These are phyloP conservation scores for Yamadazyma oceani DNA, from an alignment of 1,139 yeast species.

Conservation along the genomic window DNA sequence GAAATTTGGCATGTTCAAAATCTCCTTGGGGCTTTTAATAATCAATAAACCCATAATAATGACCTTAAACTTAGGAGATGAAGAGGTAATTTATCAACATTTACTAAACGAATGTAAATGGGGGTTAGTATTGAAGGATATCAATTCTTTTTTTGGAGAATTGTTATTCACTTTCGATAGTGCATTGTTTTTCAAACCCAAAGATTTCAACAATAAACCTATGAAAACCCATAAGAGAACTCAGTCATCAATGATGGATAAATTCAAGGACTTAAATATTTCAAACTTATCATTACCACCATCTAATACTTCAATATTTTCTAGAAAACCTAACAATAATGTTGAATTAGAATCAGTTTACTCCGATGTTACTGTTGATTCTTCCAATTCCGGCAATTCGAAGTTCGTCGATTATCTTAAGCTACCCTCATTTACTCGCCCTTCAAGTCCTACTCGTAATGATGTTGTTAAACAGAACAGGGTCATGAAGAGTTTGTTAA, in stretches of 20 bases:
- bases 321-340: constrained; percentile 20
- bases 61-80: constrained; percentile 49
- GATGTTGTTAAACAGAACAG: constrained; percentile 7
- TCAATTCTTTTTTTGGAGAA: constrained; percentile 45
- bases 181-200: constrained; percentile 22
- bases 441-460: not conserved
- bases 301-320: constrained; percentile 21
- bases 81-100: constrained; percentile 63
- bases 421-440: constrained; percentile 16
- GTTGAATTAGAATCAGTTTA: constrained; percentile 33
- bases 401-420: constrained; percentile 28
- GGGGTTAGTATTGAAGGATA: constrained; percentile 51
- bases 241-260: constrained; percentile 22
- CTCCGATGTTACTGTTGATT: constrained; percentile 22
- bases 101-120: constrained; percentile 56
- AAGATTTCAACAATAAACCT: constrained; percentile 11
- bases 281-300: constrained; percentile 16
- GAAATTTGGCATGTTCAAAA: constrained; percentile 59
- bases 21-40: constrained; percentile 55
- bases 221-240: constrained; percentile 19
- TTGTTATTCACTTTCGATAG: constrained; percentile 40
- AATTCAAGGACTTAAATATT: constrained; percentile 17
- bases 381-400: constrained; percentile 11
- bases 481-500: constrained; percentile 11
- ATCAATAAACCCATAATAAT: constrained; percentile 53